A percentile compares a stretch with the other conserved stretches of the same genome.
These are phyloP conservation scores for Glomus cerebriforme DNA, from an alignment of 192 early-diverging fungal species.

Conservation along the genomic window DNA sequence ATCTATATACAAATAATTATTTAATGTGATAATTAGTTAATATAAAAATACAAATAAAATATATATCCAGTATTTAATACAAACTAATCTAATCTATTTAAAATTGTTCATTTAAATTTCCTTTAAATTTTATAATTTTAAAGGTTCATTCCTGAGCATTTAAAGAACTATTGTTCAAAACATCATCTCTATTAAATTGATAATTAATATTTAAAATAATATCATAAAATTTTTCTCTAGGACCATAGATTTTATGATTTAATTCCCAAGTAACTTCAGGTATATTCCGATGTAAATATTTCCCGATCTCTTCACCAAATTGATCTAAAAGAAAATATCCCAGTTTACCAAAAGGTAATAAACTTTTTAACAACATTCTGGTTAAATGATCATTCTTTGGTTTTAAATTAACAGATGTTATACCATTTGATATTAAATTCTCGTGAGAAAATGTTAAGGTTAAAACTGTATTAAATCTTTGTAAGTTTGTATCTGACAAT, in stretches of 20 bases:
- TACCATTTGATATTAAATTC: neutral
- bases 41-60: no score
- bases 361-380: neutral
- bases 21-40: neutral
- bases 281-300: neutral
- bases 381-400: neutral
- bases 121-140: neutral
- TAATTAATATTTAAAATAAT: conserved; percentile 5
- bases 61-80: no score
- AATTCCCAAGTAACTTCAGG: conserved; percentile 9
- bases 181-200: neutral
- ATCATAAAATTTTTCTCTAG: conserved; percentile 8
- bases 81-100: no score
- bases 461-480: neutral
- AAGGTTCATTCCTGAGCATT: neutral
- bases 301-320: neutral
- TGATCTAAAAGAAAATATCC: conserved; percentile 5
- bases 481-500: neutral
- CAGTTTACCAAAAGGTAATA: neutral
- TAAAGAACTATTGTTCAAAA: neutral
- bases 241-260: conserved; percentile 1
- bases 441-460: conserved; percentile 5
- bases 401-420: neutral
- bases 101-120: neutral
- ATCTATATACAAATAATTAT: neutral